Evolutionary conservation across 495 filamentous ascomycete genomes (phyloP).

Genomic region (Penicillium steckii): DNA sequence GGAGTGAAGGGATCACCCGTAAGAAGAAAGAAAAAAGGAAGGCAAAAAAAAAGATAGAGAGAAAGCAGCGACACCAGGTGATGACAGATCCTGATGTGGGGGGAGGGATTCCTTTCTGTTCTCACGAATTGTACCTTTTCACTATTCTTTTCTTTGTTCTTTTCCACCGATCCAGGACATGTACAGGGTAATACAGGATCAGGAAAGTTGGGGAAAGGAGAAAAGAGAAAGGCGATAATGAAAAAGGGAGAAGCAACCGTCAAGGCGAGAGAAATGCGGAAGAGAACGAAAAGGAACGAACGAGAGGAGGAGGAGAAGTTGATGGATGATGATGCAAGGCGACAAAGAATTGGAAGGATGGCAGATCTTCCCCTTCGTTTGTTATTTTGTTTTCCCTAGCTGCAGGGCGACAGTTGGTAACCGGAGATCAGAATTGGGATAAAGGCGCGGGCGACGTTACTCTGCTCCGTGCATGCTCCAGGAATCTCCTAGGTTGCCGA

Average conservation of each 20-base stretch:
- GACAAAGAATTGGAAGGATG: conserved; percentile 32
- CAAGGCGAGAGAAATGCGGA: not conserved
- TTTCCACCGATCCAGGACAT: conserved; percentile 31
- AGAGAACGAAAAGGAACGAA: conserved; percentile 1
- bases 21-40: conserved; percentile 5
- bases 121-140: no score
- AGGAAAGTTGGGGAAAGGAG: conserved; percentile 27
- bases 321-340: conserved; percentile 43
- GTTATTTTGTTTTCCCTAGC: no score
- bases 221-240: conserved; percentile 4
- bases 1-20: conserved; percentile 21
- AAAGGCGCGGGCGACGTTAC: conserved; percentile 38
- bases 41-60: conserved; percentile 4
- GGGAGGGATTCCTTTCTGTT: not conserved
- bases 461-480: conserved; percentile 52
- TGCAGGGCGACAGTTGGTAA: conserved; percentile 22
- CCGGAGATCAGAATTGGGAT: conserved; percentile 34
- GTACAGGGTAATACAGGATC: conserved; percentile 37
- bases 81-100: no score
- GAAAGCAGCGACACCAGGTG: not conserved
- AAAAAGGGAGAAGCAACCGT: conserved; percentile 6
- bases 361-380: conserved; percentile 37
- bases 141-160: conserved; percentile 19
- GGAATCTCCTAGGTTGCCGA: conserved; percentile 46
- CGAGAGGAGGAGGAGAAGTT: conserved; percentile 17